phyloP scores from a whole-genome alignment of 306 rosid genomes.

The Malus asiatica region DNA sequence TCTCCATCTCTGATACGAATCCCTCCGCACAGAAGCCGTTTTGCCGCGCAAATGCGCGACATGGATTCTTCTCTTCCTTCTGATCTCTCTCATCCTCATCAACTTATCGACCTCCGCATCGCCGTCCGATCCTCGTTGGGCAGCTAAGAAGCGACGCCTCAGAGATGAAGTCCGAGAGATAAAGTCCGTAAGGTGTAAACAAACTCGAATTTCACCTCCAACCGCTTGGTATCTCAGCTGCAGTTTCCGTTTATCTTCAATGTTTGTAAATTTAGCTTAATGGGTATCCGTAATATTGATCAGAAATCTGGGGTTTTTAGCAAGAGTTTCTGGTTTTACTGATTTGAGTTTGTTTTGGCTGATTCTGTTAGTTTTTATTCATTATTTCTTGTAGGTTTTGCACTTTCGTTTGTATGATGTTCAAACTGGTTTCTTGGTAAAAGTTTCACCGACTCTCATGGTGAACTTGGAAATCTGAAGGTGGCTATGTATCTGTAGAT shows the following conservation, averaged over 20 bases:
- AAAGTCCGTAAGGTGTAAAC: conserved; percentile 77
- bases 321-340: too few species aligned
- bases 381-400: conserved; percentile 2
- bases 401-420: background rate
- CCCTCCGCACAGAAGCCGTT: conserved; percentile 17
- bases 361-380: background rate
- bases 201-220: background rate
- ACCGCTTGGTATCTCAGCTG: too few species aligned
- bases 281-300: background rate
- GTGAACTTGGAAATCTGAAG: conserved; percentile 90
- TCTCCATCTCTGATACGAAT: conserved; percentile 1
- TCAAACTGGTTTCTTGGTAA: conserved; percentile 35
- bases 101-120: conserved; percentile 21
- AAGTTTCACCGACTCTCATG: conserved; percentile 71
- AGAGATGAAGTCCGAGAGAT: conserved; percentile 34
- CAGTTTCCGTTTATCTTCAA: background rate
- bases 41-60: conserved; percentile 25
- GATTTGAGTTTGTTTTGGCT: too few species aligned
- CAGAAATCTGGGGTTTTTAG: background rate
- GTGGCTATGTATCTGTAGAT: conserved; percentile 19
- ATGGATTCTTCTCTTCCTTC: conserved; percentile 43
- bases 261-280: background rate
- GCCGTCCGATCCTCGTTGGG: conserved; percentile 26
- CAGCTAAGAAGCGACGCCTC: conserved; percentile 69
- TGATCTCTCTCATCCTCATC: conserved; percentile 32